Evolutionary conservation across 192 early-diverging fungal species (phyloP), one percentile per base, ranked within the genome.

Genomic region (Radiomyces spectabilis): DNA sequence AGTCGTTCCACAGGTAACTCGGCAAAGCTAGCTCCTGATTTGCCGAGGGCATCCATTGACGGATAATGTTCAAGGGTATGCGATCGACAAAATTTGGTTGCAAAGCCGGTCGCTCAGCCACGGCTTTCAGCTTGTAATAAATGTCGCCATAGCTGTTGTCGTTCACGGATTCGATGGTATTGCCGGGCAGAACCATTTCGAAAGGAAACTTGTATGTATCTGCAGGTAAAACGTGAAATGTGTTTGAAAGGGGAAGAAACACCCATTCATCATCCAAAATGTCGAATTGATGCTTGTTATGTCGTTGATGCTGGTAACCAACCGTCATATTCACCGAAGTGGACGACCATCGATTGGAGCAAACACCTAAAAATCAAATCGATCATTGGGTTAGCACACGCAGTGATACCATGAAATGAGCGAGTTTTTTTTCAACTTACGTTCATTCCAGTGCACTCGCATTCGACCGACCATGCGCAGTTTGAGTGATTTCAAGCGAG

Each of bases 111-210:
- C 80, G 72, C 57, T 82, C 80, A 21, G 78, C 68, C 2, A 65
- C 45, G 0, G 76, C 80, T 37, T 73, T 70, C 29, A 85, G 50
- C 21, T 56, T 62, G 57, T 85, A 85, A 5, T 55, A 51, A 26
- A 85, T 53, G 26, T 66, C 65, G 13, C 80, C 77, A n/a, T n/a
- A n/a, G n/a, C n/a, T n/a, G n/a, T 61, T 51, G 15, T 64, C 66
- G 22, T 71, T 61, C 10, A 80, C 55, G 1, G 82, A 78, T 59
- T 85, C 82, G 3, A 78, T 76, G 46, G 78, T 66, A 41, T 76
- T 63, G 6, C 82, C 82, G 2, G 76, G 71, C 7, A 85, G 8
- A 19, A 69, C 49, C 18, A 79, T 31, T 46, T 82, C 80, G 51
- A 85, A 85, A 39, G 52, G 53, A 63, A 69, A 85, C 32, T 57